These are phyloP conservation scores for Mycena rebaudengoi DNA, from an alignment of 768 basidiomycete genomes.

Conservation along the genomic window DNA sequence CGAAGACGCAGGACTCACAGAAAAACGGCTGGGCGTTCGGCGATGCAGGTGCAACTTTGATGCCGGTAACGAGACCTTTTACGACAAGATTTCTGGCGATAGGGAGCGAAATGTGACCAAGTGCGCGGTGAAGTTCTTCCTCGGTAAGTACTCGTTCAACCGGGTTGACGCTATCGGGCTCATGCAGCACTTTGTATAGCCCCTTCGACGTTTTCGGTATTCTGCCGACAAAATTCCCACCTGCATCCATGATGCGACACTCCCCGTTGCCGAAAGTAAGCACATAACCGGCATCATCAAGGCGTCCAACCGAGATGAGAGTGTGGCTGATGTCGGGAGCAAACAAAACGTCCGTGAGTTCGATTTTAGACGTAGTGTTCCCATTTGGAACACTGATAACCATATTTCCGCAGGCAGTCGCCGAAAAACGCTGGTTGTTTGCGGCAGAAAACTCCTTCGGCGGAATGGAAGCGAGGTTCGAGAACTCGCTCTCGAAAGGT, in stretches of 20 bases:
- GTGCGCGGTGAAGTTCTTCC: conserved; percentile 11
- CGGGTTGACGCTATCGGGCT: not conserved
- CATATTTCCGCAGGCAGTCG: conserved; percentile 28
- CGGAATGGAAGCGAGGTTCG: conserved; percentile 14
- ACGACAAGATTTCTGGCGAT: not conserved
- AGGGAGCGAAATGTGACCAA: not conserved
- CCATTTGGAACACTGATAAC: conserved; percentile 30
- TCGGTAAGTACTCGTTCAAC: conserved; percentile 14
- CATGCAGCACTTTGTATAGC: conserved; percentile 13
- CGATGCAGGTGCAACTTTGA: not conserved
- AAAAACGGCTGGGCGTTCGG: not conserved
- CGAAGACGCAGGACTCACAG: conserved; percentile 38
- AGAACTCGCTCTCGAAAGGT: conserved; percentile 2
- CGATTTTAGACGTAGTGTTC: not conserved
- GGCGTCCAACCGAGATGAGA: conserved; percentile 25
- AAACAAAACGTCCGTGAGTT: conserved; percentile 24
- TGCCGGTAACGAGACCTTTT: not conserved
- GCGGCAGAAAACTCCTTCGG: conserved; percentile 32
- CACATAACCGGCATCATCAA: conserved; percentile 21
- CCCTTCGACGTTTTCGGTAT: not conserved
- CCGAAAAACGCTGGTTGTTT: conserved; percentile 30
- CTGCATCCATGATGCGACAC: not conserved
- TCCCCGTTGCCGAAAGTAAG: conserved; percentile 18
- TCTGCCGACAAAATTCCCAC: not conserved
- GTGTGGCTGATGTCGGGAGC: conserved; percentile 26